Base-by-base conservation (phyloP, 164 flowering plant species). In the Vitis vinifera region DNA sequence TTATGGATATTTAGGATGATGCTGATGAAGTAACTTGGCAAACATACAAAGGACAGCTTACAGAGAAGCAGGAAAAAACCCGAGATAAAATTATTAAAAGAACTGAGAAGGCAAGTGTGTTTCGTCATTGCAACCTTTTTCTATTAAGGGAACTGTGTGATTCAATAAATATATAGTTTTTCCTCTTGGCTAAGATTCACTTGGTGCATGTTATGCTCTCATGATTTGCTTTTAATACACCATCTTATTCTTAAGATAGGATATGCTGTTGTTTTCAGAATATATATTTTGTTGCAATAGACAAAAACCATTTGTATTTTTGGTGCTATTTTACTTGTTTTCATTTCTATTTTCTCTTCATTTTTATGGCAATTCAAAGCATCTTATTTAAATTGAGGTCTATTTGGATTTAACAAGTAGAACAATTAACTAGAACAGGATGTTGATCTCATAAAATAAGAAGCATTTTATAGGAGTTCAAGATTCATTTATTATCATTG, bases 21-120 rank as follows among this genome's bases (percentile, higher is more conserved):
- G 77, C 47, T 62, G 91, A 86, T 47, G 99, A 88, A 73, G 74
- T 96, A 50, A 96, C 95, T 30, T 96, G 99, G 99, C 99, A 96
- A 78, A 93, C 86, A 47, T 91, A 82, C 85, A 92, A 86, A 79
- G 99, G 98, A 27, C 93, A 91, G 77, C 97, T 96, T 63, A 96
- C 99, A 14, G 98, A 93, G 76, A 96, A 84, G 87, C 98, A 96
- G 80, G 93, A 91, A 74, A 96, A 96, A 79, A 92, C 98, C 13
- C 93, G 97, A 63, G 96, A 85, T 1, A 96, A 96, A 87, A 81
- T 96, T 69, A 63, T 92, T 15, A 93, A 96, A 81, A 82, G 98
- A 77, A 78, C 76, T 62, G 94, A 93, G 79, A 96, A 96, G 97
- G 99, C 71, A 73, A 75, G 89, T 69, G 12, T 8, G 55, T 67